A percentile compares a stretch with the other conserved stretches of the same genome.
Evolutionary conservation across 2,329 filamentous ascomycete genomes (phyloP).

Genomic region (Sporothrix sp.): DNA sequence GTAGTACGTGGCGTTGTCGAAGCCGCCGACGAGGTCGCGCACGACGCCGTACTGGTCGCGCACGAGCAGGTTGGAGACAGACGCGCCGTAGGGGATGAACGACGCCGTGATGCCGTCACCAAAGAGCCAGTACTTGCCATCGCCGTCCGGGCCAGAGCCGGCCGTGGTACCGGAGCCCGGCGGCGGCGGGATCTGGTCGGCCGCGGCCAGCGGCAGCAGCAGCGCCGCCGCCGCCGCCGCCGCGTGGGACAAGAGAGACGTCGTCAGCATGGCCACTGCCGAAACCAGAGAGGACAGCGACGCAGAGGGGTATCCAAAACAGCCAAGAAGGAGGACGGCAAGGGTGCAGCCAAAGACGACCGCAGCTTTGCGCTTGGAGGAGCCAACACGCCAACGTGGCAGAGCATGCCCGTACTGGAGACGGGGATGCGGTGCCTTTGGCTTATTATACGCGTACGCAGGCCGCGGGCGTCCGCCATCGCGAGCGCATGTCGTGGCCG

Average conservation of each 20-base stretch:
- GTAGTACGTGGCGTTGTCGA: constrained; percentile 68
- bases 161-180: background rate
- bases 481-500: too few species aligned
- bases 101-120: constrained; percentile 55
- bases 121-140: constrained; percentile 64
- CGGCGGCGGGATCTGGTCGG: background rate
- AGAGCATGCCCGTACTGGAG: background rate
- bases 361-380: background rate
- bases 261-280: background rate
- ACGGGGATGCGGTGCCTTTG: background rate
- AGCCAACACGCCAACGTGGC: background rate
- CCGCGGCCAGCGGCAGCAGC: background rate
- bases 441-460: too few species aligned
- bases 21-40: constrained; percentile 63
- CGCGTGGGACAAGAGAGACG: background rate
- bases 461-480: too few species aligned
- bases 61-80: constrained; percentile 61
- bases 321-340: too few species aligned
- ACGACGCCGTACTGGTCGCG: constrained; percentile 57
- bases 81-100: constrained; percentile 67
- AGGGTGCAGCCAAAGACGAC: background rate
- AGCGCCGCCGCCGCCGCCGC: background rate
- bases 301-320: background rate
- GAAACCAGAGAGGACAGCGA: background rate
- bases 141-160: constrained; percentile 36